Percentiles rank a stretch among this genome's conserved stretches.
Conservation (phyloP, 2,329 filamentous ascomycete genomes). For the Fusarium xyrophilum region DNA sequence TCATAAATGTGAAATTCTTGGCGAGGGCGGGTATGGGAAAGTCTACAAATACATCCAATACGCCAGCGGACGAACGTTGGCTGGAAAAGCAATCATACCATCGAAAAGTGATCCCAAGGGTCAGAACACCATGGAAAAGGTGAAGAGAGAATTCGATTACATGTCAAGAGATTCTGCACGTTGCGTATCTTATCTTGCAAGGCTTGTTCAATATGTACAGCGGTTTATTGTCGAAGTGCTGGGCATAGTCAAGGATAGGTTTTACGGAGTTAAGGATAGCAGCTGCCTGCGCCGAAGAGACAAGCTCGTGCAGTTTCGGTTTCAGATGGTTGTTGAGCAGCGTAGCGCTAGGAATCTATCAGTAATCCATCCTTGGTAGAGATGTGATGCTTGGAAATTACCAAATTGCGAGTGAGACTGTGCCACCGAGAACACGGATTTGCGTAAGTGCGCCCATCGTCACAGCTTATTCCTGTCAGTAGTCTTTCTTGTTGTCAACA, state of each 20-base stretch:
- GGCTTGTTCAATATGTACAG: not conserved
- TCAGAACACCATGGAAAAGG: not conserved
- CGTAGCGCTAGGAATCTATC: not conserved
- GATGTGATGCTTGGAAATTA: accelerated
- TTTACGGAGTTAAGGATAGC: not conserved
- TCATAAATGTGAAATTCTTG: not conserved
- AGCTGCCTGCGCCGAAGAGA: not conserved
- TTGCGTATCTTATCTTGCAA: too few species aligned
- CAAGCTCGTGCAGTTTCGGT: not conserved
- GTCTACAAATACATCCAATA: not conserved
- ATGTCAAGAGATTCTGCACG: not conserved
- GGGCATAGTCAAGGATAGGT: not conserved
- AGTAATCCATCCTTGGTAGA: accelerated
- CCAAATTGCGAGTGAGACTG: conserved; percentile 3
- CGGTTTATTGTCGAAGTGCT: not conserved
- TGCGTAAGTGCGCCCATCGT: conserved; percentile 7
- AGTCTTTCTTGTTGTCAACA: too few species aligned
- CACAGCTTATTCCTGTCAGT: too few species aligned
- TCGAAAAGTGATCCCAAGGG: not conserved
- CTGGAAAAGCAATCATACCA: not conserved
- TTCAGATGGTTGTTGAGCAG: not conserved
- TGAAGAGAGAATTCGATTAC: not conserved
- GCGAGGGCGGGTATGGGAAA: not conserved
- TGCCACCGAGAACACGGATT: conserved; percentile 3
- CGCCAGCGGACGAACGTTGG: accelerated